A percentile compares a stretch with the other conserved stretches of the same genome.
Evolutionary conservation across 306 rosid species (phyloP).

Genomic region (Carpinus viminea): DNA sequence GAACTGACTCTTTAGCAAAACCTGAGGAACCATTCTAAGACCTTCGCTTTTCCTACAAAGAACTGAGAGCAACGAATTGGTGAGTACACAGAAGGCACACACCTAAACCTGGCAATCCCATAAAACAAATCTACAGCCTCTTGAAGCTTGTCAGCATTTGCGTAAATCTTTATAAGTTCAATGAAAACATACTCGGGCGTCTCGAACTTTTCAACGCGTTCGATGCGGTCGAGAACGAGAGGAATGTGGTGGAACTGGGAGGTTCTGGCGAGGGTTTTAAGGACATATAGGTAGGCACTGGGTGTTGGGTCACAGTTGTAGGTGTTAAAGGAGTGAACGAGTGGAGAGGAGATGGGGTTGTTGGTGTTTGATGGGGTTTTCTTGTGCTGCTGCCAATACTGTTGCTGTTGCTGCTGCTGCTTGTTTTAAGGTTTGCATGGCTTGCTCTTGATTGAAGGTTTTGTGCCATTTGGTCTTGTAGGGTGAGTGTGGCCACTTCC

Average conservation of each 20-base stretch:
- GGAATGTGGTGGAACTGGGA: slow-evolving; percentile 50
- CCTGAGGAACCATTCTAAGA: slow-evolving; percentile 58
- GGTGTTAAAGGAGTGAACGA: slow-evolving; percentile 54
- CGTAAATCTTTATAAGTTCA: slow-evolving; percentile 48
- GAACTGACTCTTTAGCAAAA: slow-evolving; percentile 53
- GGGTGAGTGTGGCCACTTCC: slow-evolving; percentile 71
- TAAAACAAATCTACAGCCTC: slow-evolving; percentile 64
- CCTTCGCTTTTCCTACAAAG: slow-evolving; percentile 54
- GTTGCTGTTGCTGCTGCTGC: slow-evolving; percentile 31
- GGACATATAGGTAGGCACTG: slow-evolving; percentile 60
- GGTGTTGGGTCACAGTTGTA: slow-evolving; percentile 64
- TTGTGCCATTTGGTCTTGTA: slow-evolving; percentile 42
- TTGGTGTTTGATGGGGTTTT: slow-evolving; percentile 14
- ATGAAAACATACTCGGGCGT: slow-evolving; percentile 56
- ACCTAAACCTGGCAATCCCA: slow-evolving; percentile 69
- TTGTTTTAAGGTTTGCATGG: slow-evolving; percentile 51
- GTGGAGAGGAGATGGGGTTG: slow-evolving; percentile 57
- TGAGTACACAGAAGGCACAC: slow-evolving; percentile 62
- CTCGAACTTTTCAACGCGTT: slow-evolving; percentile 51
- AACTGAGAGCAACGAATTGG: slow-evolving; percentile 57
- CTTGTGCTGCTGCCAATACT: slow-evolving; percentile 19
- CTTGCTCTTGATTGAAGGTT: slow-evolving; percentile 55
- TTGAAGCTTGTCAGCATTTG: slow-evolving; percentile 30
- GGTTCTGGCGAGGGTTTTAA: slow-evolving; percentile 48
- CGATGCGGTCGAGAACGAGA: slow-evolving; percentile 51